Base-by-base conservation (phyloP, 768 basidiomycete genomes). In the Boletus insuetus region DNA sequence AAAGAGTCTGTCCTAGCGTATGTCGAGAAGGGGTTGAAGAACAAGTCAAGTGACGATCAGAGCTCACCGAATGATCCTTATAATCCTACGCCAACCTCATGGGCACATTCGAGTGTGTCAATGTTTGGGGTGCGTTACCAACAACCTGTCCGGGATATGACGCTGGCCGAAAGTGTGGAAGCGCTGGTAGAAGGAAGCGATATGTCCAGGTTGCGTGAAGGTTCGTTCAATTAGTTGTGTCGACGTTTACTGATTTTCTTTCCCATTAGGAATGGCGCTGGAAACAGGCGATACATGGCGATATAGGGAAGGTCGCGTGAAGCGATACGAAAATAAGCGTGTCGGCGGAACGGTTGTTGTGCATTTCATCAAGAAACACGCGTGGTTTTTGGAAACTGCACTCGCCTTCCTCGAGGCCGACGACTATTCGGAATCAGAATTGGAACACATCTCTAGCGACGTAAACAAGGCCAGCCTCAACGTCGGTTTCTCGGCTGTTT, bases 331-430 rank as follows among this genome's bases (percentile, higher is more conserved):
- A 59, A 78, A 78, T 43, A 75, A 80, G 55, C 85, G 89, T 20
- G 82, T 93, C 10, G 96, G 96, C 4, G 97, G 96, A 6, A 99
- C 96, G 3, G 81, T 95, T 44, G 90, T 94, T 20, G 94, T 99
- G 49, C 96, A 99, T 74, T 98, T 92, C 69, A 88, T 99, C 79
- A 99, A 98, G 84, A 89, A 92, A 70, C 85, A 91, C 60, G 89
- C 91, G 75, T 99, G 96, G 96, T 98, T 90, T 74, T 71, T 94
- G 61, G 96, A 99, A 75, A 91, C 95, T 6, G 91, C 93, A 12
- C 74, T 94, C 12, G 94, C 93, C 17, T 76, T 99, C 24, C 76
- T 98, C 29, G 91, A 89, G 50, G 82, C 85, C n/a, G 82, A 86
- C 31, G 87, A 92, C 55, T 74, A 81, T 54, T 85, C 84, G 11